Evolutionary conservation across 1,284 basidiomycete genomes (phyloP), one percentile per base, ranked within the genome.

Genomic region (Porogramme epimiltina): DNA sequence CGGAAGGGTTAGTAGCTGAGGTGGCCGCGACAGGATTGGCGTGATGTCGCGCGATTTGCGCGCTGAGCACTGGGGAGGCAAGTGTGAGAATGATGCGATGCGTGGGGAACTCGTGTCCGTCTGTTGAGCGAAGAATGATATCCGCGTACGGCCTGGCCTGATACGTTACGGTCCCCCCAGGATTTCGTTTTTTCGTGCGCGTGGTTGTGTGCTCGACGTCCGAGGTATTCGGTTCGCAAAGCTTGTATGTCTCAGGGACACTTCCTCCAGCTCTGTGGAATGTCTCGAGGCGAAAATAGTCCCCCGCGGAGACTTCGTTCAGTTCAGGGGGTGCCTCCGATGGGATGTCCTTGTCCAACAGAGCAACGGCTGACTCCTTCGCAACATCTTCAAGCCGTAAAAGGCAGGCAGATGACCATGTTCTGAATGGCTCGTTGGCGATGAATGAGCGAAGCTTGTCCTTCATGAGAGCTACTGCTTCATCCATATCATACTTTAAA

Each of bases 401-500:
- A n/a, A 51, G 44, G 31, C 49, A 51, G 18, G 49, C 49, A n/a
- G 39, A 31, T 2, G 49, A 42, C 49, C 49, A 51, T 28, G 45
- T 43, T 18, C 49, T 26, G 20, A 51, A 28, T 13, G 49, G 44
- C 44, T 51, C 28, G n/a, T 22, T 39, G 5, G 39, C 11, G 10
- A 42, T 26, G 19, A 51, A 31, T 46, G 34, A 33, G 1, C 22
- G 11, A 13, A 54, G 40, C 15, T 6, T 22, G 18, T 44, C 24
- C 49, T 45, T 49, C 24, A 43, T 20, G 23, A 59, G 23, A 13
- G 34, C 3, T 2, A n/a, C 45, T 4, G 52, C 58, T 13, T 57
- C 49, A 20, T 47, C 46, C 54, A 59, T 56, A 25, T 50, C 28
- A 23, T 59, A 56, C 26, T 54, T 54, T 8, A 55, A 20, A 11